Base-by-base conservation (phyloP, 176 grass and related monocot species). In the Musa beccarii region DNA sequence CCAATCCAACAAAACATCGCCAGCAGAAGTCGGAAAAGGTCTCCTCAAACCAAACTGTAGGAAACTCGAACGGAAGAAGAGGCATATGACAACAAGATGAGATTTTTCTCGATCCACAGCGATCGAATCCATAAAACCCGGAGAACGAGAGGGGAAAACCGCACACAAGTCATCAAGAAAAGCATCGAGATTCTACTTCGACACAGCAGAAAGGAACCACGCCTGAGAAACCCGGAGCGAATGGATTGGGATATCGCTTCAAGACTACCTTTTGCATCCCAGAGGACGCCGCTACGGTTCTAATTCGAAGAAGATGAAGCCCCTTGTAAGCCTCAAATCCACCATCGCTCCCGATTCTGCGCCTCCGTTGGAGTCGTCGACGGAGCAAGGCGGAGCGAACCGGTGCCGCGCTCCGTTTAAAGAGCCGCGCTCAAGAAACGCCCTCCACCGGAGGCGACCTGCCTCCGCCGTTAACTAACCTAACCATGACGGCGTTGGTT, bases 381-480 rank as follows among this genome's bases (percentile, higher is more conserved):
- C 19, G 65, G 9, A 67, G 12, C 5, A 76, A 81, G 81, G 80
- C 51, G 72, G 81, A 82, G 78, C 59, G 24, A 64, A 13, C 13
- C 1, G 3, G 63, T 52, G 19, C 68, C 79, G 11, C 34, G 63
- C 23, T 77, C 76, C 57, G 15, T 83, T 87, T 85, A 85, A 90
- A 80, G 81, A 78, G 79, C 69, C 56, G 13, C 49, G 28, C 26
- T n/a, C 12, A 75, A 66, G 75, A 56, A 84, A 78, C 17, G 74
- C 12, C 84, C 86, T 87, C 79, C 90, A 83, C 90, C 81, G 74
- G 81, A 87, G 84, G 59, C 74, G 76, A 23, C 87, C 84, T 68
- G n/a, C 54, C 54, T 57, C 59, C 69, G 77, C 83, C 83, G 83
- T 81, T 63, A 64, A 1, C 5, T 71, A 15, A 34, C 69, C 4